Percentiles rank a stretch among this genome's conserved stretches.
phyloP scores from a whole-genome alignment of 2,329 filamentous ascomycete genomes.

The Macrophomina phaseolina region DNA sequence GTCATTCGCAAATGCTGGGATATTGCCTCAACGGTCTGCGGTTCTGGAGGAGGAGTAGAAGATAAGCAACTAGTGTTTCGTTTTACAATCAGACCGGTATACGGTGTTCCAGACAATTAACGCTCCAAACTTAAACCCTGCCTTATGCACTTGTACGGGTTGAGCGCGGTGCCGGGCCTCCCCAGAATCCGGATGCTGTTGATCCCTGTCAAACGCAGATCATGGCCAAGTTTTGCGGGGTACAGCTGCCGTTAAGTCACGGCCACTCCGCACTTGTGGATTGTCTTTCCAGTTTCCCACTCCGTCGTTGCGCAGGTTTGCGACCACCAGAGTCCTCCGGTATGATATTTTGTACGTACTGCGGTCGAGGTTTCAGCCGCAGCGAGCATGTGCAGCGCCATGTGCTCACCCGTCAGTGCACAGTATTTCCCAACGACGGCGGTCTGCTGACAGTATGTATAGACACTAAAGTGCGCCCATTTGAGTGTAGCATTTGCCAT shows the following conservation, averaged over 20 bases:
- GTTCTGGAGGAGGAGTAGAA: not conserved
- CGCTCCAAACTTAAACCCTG: not conserved
- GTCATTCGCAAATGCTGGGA: not conserved
- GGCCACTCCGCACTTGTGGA: not conserved
- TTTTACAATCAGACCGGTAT: not conserved
- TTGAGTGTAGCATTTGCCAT: slow-evolving; percentile 1
- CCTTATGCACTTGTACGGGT: not conserved
- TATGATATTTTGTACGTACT: not conserved
- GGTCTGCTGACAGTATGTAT: not conserved
- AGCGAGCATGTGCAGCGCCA: slow-evolving; percentile 7
- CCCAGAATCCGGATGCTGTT: not conserved
- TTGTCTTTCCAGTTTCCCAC: not conserved
- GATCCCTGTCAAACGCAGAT: not conserved
- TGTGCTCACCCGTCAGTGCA: not conserved
- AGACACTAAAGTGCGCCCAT: not conserved
- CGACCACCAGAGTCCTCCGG: not conserved
- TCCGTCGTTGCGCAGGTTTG: not conserved
- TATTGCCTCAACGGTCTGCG: not conserved
- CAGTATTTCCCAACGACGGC: not conserved
- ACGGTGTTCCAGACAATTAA: not conserved
- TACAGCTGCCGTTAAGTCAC: not conserved
- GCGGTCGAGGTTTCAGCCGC: not conserved
- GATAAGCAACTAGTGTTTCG: not conserved
- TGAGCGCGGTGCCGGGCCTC: not conserved
- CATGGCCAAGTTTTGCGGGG: not conserved